Conservation (phyloP, 768 basidiomycete genomes). For the Daedalea quercina region DNA sequence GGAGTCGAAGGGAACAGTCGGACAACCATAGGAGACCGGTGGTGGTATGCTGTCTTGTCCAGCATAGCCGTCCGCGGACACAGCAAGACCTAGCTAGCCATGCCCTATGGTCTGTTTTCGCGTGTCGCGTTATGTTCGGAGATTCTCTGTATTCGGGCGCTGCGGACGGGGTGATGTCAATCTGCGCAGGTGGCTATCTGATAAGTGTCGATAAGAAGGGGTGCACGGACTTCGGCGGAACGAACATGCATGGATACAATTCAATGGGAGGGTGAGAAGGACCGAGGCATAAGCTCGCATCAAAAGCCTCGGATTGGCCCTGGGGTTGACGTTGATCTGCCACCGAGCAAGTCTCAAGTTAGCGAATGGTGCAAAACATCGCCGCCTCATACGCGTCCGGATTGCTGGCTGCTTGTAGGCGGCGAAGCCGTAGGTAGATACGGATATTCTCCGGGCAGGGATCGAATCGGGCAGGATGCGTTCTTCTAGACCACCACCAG, state of each 20-base stretch:
- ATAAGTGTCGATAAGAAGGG: not conserved
- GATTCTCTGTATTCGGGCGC: no score
- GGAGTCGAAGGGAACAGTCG: no score
- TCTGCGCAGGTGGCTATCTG: not conserved
- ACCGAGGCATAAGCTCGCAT: not conserved
- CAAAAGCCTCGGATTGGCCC: not conserved
- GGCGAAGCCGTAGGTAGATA: not conserved
- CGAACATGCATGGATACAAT: not conserved
- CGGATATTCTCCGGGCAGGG: slow-evolving; percentile 1
- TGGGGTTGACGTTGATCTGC: no score
- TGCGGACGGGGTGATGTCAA: not conserved
- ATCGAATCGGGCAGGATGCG: not conserved
- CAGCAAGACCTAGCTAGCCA: no score
- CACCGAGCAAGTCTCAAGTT: not conserved
- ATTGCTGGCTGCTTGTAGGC: not conserved
- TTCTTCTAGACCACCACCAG: not conserved
- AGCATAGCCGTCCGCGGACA: no score
- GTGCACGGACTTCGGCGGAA: not conserved
- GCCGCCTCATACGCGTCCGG: not conserved
- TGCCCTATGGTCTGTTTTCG: no score
- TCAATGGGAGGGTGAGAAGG: not conserved
- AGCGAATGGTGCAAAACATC: not conserved
- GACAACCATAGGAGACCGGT: no score
- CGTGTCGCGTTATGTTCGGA: no score
- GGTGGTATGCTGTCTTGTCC: no score